Evolutionary conservation across 371 early-diverging fungal species (phyloP).

Genomic region (Apophysomyces ossiformis): DNA sequence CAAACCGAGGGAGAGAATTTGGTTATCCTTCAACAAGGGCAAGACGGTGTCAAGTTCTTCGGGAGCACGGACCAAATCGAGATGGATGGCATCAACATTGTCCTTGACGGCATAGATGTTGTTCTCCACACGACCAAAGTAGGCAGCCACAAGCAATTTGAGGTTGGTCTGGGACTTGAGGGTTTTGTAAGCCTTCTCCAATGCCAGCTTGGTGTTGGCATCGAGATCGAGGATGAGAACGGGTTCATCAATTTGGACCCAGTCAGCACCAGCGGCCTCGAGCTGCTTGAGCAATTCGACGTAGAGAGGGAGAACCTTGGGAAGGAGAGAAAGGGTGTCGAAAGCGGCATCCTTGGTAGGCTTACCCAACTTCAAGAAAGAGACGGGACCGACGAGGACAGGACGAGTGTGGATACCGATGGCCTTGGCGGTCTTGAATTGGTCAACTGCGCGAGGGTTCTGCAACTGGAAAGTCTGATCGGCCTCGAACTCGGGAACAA

Average conservation of each 20-base stretch:
- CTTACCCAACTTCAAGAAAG: conserved; percentile 88
- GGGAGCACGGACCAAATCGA: conserved; percentile 90
- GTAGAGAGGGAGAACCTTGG: conserved; percentile 81
- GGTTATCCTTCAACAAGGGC: conserved; percentile 53
- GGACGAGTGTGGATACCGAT: conserved; percentile 91
- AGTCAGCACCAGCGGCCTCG: conserved; percentile 86
- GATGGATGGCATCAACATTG: conserved; percentile 84
- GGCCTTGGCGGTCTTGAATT: conserved; percentile 92
- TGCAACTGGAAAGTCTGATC: conserved; percentile 77
- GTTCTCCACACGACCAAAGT: conserved; percentile 88
- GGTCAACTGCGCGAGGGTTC: conserved; percentile 78
- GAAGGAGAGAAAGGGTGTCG: conserved; percentile 74
- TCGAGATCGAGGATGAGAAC: conserved; percentile 79
- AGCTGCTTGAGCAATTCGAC: conserved; percentile 77
- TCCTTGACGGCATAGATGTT: conserved; percentile 73
- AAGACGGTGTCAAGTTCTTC: conserved; percentile 78
- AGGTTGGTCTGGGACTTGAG: conserved; percentile 63
- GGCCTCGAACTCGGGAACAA: conserved; percentile 87
- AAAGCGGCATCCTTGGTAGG: conserved; percentile 70
- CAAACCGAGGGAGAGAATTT: conserved; percentile 86
- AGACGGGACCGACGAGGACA: conserved; percentile 91
- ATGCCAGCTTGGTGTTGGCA: conserved; percentile 50
- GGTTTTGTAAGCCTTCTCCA: conserved; percentile 67
- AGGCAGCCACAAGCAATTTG: conserved; percentile 87
- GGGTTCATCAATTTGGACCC: conserved; percentile 96